phyloP scores from a whole-genome alignment of 2,329 filamentous ascomycete genomes.

The Chaetomium globosum region DNA sequence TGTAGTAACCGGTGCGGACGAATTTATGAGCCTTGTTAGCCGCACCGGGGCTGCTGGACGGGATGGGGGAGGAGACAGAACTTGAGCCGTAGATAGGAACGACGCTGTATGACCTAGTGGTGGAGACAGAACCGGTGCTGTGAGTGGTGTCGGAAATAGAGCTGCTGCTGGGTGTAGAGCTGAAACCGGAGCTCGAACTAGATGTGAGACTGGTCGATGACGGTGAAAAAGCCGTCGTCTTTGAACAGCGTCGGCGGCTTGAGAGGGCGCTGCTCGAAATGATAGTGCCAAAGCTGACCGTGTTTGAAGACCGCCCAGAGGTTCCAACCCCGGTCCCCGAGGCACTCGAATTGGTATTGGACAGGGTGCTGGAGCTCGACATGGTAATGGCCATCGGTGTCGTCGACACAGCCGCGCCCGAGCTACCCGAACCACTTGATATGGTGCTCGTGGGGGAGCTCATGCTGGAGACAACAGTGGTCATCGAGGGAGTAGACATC shows the following conservation, averaged over 20 bases:
- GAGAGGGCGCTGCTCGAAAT: neutral
- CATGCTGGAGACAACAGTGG: neutral
- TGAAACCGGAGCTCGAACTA: neutral
- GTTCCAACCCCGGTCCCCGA: neutral
- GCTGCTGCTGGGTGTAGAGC: neutral
- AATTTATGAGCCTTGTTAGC: slow-evolving; percentile 40
- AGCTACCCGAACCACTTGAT: neutral
- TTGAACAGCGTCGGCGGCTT: neutral
- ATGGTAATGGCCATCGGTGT: neutral
- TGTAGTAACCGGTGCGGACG: slow-evolving; percentile 51
- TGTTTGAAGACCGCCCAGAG: neutral
- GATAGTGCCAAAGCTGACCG: no score
- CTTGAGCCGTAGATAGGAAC: slow-evolving; percentile 5
- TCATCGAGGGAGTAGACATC: neutral
- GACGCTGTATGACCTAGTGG: neutral
- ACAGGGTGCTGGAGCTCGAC: neutral
- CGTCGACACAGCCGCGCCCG: neutral
- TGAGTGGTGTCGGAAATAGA: neutral
- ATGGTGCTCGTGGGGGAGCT: neutral
- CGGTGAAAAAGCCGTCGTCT: no score
- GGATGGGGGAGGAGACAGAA: slow-evolving; percentile 20
- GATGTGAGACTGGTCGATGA: neutral
- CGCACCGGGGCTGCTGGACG: slow-evolving; percentile 20
- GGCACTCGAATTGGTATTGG: neutral
- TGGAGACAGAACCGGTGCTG: neutral